These are phyloP conservation scores for Ziziphus jujuba DNA, from an alignment of 306 rosid species.

Conservation along the genomic window DNA sequence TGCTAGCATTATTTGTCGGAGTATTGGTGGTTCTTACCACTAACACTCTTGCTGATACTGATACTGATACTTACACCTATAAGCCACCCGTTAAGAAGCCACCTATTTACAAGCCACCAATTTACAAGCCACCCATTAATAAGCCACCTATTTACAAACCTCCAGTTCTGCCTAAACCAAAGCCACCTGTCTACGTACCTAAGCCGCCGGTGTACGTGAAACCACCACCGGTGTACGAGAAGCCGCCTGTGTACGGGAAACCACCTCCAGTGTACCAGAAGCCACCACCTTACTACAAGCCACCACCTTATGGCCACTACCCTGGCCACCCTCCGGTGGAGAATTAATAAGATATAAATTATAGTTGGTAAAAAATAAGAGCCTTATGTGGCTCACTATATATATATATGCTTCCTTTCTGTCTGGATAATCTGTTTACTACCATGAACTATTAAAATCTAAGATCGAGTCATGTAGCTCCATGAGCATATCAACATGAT, in stretches of 20 bases:
- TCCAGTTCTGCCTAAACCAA: background rate
- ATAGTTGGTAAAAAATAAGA: too few species aligned
- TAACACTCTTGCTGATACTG: constrained; percentile 17
- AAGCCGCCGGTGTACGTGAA: background rate
- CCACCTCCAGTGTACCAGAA: background rate
- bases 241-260: constrained; percentile 6
- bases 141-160: too few species aligned
- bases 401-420: too few species aligned
- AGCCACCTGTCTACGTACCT: constrained; percentile 14
- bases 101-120: too few species aligned
- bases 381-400: too few species aligned
- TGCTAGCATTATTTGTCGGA: constrained; percentile 28
- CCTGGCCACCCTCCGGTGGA: constrained; percentile 8
- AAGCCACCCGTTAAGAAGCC: too few species aligned
- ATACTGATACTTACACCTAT: background rate
- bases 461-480: too few species aligned
- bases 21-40: constrained; percentile 32
- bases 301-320: constrained; percentile 15
- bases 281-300: background rate
- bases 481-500: too few species aligned
- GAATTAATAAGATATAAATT: too few species aligned
- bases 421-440: too few species aligned
- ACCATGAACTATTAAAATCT: too few species aligned
- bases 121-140: too few species aligned
- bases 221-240: background rate